phyloP scores from a whole-genome alignment of 169 alveolate genomes.

The Plasmodium blacklocki region DNA sequence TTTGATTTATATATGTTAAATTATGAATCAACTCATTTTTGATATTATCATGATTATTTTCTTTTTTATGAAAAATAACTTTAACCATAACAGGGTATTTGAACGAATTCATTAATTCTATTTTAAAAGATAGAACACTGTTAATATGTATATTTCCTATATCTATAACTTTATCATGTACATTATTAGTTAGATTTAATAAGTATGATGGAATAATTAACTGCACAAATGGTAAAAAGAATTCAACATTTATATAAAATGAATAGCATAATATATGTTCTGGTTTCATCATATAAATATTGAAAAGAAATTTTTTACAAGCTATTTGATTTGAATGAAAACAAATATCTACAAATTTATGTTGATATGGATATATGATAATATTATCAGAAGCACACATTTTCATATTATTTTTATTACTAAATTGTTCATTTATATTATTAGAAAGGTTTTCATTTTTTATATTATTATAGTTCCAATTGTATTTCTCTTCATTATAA shows the following conservation, averaged over 20 bases:
- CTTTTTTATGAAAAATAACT: slow-evolving; percentile 25
- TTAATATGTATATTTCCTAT: slow-evolving; percentile 62
- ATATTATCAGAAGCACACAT: neutral
- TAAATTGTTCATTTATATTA: slow-evolving; percentile 3
- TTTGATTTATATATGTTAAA: neutral
- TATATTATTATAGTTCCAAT: slow-evolving; percentile 12
- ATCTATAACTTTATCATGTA: slow-evolving; percentile 19
- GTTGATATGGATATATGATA: slow-evolving; percentile 48
- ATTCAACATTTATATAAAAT: slow-evolving; percentile 65
- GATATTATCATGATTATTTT: neutral
- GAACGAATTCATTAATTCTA: slow-evolving; percentile 50
- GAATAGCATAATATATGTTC: slow-evolving; percentile 36
- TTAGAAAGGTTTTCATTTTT: neutral
- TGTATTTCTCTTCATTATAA: slow-evolving; percentile 41
- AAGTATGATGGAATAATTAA: slow-evolving; percentile 24
- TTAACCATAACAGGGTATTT: slow-evolving; percentile 47
- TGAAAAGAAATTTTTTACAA: slow-evolving; percentile 57
- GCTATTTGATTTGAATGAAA: slow-evolving; percentile 66
- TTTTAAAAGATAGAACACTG: slow-evolving; percentile 51
- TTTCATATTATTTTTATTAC: neutral
- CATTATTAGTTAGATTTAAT: slow-evolving; percentile 9
- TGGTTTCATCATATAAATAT: slow-evolving; percentile 19
- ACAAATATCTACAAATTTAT: slow-evolving; percentile 66
- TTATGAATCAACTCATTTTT: neutral
- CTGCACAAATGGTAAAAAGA: slow-evolving; percentile 65